Percentiles rank a stretch among this genome's conserved stretches.
These are phyloP conservation scores for Heliamphora pulchella DNA, from an alignment of 179 eudicot genomes.

Conservation along the genomic window DNA sequence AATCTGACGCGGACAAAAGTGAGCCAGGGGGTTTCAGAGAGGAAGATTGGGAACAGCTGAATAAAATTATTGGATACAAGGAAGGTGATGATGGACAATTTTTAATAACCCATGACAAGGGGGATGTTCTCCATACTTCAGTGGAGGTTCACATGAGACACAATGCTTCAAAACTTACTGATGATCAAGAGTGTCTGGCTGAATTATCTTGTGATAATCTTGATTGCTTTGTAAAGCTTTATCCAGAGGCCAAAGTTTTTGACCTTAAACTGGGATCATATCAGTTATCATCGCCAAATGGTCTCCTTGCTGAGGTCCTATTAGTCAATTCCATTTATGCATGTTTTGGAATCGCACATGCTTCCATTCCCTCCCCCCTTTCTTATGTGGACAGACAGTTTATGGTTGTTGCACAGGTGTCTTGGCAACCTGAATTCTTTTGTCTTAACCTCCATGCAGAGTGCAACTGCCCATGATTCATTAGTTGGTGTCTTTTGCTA, in stretches of 20 bases:
- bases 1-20: constrained; percentile 51
- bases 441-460: constrained; percentile 40
- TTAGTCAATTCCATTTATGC: neutral
- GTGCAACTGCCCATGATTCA: constrained; percentile 79
- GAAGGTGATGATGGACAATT: constrained; percentile 64
- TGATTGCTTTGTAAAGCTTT: constrained; percentile 66
- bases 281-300: constrained; percentile 77
- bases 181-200: constrained; percentile 57
- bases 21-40: constrained; percentile 57
- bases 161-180: constrained; percentile 84
- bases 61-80: constrained; percentile 80
- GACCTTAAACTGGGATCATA: constrained; percentile 93
- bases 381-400: neutral
- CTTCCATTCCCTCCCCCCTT: neutral
- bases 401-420: neutral
- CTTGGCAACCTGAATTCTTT: constrained; percentile 1
- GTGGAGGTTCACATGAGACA: constrained; percentile 92
- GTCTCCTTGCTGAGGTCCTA: constrained; percentile 83
- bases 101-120: constrained; percentile 28
- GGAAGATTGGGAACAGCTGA: constrained; percentile 86
- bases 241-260: constrained; percentile 71
- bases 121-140: constrained; percentile 53
- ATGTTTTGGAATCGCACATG: neutral
- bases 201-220: constrained; percentile 89
- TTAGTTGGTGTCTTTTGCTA: constrained; percentile 70